Base-by-base conservation (phyloP, 495 filamentous ascomycete genomes). In the Ascobolus immersus region DNA sequence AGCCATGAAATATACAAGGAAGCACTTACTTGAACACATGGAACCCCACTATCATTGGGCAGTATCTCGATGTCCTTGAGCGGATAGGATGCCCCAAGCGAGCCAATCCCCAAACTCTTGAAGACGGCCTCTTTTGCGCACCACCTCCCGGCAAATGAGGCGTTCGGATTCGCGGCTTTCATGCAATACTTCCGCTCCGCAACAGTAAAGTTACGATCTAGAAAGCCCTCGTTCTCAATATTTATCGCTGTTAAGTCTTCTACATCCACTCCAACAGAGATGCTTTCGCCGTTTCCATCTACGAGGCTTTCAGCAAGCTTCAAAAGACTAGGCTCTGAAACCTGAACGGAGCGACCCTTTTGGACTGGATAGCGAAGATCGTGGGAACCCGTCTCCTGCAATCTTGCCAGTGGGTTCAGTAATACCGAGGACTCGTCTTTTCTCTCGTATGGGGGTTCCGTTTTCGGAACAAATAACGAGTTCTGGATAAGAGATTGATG, bases 101-200 rank as follows among this genome's bases (percentile, higher is more conserved):
- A 67, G 42, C 62, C 52, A n/a, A 92, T 78, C 25, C 79, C 77
- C n/a, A 99, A 57, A 9, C 76, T 74, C 63, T 99, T 99, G 60
- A 99, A 99, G 4, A 99, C 80, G 4, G 84, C 86, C 58, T 99
- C 86, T 56, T 99, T 99, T 3, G 86, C 86, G 42, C 70, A 78
- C 86, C 86, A 99, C 36, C 78, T 67, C 11, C 86, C 86, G 0
- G 86, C 76, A 55, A 91, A 93, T 25, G 74, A 77, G 30, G 78
- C 69, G 44, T 79, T 77, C 1, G 80, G 70, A 42, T 60, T 64
- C 26, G 75, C 53, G 18, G 79, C 77, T 49, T 73, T 70, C 33
- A 58, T 63, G 59, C 89, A 94, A 55, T 93, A 90, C 33, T 65
- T 63, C 44, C 77, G 69, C 57, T 99, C 86, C 15, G 52, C 55